Base-by-base conservation (phyloP, 2,329 filamentous ascomycete genomes). In the Rugonectria rugulosa region DNA sequence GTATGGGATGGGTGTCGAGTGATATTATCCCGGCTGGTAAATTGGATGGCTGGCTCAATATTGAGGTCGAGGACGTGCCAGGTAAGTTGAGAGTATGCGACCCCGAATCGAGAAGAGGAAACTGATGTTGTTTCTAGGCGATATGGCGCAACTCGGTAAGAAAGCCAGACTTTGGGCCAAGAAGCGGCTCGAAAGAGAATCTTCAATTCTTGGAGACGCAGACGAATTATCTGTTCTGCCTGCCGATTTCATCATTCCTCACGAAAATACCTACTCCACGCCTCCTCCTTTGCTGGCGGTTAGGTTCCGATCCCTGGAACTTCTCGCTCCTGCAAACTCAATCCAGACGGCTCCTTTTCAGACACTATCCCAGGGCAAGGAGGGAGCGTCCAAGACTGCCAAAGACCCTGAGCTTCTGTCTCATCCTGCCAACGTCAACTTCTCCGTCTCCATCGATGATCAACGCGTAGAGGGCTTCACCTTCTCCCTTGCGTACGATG, bases 1-100 rank as follows among this genome's bases (percentile, higher is more conserved):
- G 86, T 67, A 85, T 89, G 84, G 86, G 86, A 46, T 88, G 87
- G 87, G 77, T 89, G 48, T 87, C 85, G 10, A 86, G 82, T 24
- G 81, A 86, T 48, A 77, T 88, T 15, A 65, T 79, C 2, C 86
- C 86, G 0, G 68, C 75, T 11, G 81, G 78, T 0, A 64, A 81
- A 14, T 73, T 71, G 6, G 81, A 86, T 41, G 83, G 84, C 9
- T 88, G 85, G 83, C 70, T 87, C 15, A 81, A 84, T 53, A 78
- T 88, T 41, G 79, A 84, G 19, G 80, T 80, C 12, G 79, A 84
- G 46, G 77, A 83, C 46, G 75, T 84, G 21, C 70, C 74, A 34
- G 81, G 82, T 82, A 73, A 73, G 78, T 21, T 24, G 21, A 14
- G 5, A 12, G 10, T 17, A 9, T 29, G 5, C 14, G 9, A 5